Conservation (phyloP, 2,329 filamentous ascomycete genomes). For the Fusarium incarnatum region DNA sequence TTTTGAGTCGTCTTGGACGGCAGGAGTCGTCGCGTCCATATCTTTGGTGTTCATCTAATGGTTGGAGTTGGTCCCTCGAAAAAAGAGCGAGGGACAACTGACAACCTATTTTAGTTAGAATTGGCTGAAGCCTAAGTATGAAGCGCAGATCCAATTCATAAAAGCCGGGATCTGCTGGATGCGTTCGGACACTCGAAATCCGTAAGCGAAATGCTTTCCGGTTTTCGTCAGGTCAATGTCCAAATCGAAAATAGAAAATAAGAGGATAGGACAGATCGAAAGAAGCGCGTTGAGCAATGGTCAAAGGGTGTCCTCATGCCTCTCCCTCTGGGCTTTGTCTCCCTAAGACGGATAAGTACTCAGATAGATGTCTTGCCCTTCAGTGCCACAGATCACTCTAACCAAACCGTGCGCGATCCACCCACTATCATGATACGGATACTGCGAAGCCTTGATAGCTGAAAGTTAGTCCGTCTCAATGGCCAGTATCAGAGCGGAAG, state of each 20-base stretch:
- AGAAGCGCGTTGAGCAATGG: slow-evolving; percentile 18
- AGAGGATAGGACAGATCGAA: slow-evolving; percentile 37
- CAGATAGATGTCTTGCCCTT: slow-evolving; percentile 30
- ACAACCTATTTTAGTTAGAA: slow-evolving; percentile 21
- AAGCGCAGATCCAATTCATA: slow-evolving; percentile 33
- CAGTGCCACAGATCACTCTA: slow-evolving; percentile 39
- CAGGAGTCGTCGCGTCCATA: slow-evolving; percentile 40
- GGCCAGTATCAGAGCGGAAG: slow-evolving; percentile 14
- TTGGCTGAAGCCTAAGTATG: slow-evolving; percentile 29
- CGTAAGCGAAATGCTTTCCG: slow-evolving; percentile 24
- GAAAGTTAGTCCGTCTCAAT: slow-evolving; percentile 9
- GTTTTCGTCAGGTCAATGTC: slow-evolving; percentile 1
- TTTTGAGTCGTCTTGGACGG: slow-evolving; percentile 35
- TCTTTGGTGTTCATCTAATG: slow-evolving; percentile 43
- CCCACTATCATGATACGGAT: slow-evolving; percentile 31
- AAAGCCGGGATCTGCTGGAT: slow-evolving; percentile 29
- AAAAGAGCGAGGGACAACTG: slow-evolving; percentile 28
- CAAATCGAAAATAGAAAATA: slow-evolving; percentile 7
- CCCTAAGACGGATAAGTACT: slow-evolving; percentile 14
- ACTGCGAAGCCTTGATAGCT: slow-evolving; percentile 11
- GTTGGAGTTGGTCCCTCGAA: slow-evolving; percentile 37
- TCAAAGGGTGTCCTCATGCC: slow-evolving; percentile 30
- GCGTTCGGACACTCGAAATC: slow-evolving; percentile 20
- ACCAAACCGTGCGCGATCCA: slow-evolving; percentile 29
- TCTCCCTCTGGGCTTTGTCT: slow-evolving; percentile 26